Conservation (phyloP, 2,329 filamentous ascomycete genomes). For the Microdochium trichocladiopsis region DNA sequence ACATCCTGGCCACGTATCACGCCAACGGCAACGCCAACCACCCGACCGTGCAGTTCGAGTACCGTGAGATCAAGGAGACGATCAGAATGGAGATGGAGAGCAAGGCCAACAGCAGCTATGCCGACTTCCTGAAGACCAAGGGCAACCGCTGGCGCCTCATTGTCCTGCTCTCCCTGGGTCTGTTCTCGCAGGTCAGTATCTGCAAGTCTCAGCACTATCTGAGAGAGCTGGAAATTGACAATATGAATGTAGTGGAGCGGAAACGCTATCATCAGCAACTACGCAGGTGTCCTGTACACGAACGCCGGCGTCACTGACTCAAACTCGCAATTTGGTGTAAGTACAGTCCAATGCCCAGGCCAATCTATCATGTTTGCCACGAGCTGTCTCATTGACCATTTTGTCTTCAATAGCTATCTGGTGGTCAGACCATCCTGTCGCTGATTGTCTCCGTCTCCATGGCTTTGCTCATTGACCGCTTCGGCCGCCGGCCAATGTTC, state of each 20-base stretch:
- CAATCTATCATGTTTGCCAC: slow-evolving; percentile 10
- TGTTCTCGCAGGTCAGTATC: slow-evolving; percentile 41
- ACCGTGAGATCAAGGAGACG: slow-evolving; percentile 52
- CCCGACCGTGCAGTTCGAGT: slow-evolving; percentile 51
- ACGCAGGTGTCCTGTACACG: slow-evolving; percentile 44
- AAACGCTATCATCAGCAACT: slow-evolving; percentile 54
- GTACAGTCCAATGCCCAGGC: slow-evolving; percentile 7
- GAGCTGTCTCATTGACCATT: background rate
- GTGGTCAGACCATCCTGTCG: slow-evolving; percentile 40
- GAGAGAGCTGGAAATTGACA: background rate
- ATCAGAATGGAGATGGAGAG: slow-evolving; percentile 42
- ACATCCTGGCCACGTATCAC: slow-evolving; percentile 48
- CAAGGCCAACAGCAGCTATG: slow-evolving; percentile 39
- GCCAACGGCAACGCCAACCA: slow-evolving; percentile 44
- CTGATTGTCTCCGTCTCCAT: slow-evolving; percentile 43
- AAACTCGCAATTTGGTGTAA: slow-evolving; percentile 35
- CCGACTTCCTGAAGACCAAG: slow-evolving; percentile 46
- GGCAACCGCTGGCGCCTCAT: slow-evolving; percentile 49
- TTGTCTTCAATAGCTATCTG: background rate
- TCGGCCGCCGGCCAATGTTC: slow-evolving; percentile 51
- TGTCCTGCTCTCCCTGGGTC: slow-evolving; percentile 45
- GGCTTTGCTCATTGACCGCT: slow-evolving; percentile 45
- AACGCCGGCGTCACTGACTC: slow-evolving; percentile 42
- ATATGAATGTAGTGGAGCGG: slow-evolving; percentile 35
- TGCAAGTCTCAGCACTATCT: background rate